Base-by-base conservation (phyloP, 2,329 filamentous ascomycete genomes). In the Eutypa lata region DNA sequence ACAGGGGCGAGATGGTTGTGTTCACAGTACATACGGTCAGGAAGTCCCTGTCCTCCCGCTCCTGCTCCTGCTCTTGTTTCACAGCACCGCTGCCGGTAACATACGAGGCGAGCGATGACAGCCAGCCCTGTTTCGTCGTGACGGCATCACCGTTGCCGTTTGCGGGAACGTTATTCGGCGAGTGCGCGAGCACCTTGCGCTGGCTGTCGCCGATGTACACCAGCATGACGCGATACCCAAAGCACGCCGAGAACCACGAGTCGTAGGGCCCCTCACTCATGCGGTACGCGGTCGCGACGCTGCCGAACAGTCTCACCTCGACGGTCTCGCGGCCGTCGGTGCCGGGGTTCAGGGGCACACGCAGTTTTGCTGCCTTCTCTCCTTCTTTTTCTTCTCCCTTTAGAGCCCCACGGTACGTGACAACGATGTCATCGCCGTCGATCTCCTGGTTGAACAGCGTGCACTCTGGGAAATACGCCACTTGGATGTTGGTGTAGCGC, bases 241-340 rank as follows among this genome's bases (percentile, higher is more conserved):
- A 82, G 56, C 83, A 80, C 19, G 76, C 73, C 16, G 81, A 82
- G 71, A 92, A 90, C 86, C 88, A 91, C 22, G 69, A 68, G 57
- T 86, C 82, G 62, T 81, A 84, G 26, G 68, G 52, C 2, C 71
- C 61, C 2, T 71, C 61, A 3, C 83, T 84, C 84, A 91, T 88
- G 48, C 83, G 76, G 64, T 84, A 88, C 1, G 78, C 86, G 11
- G 68, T 69, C 1, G 82, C 80, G 0, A 76, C 67, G 63, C 84
- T 88, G 49, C 73, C 70, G 59, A 89, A 81, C 62, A 91, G 78
- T 42, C 76, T 72, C 50, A 90, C 70, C 3, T 78, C 69, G 1
- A 86, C 62, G 24, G 68, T 69, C 0, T 75, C 67, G 2, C 88
- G 70, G 0, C 59, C 65, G 1, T 70, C 65, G 0, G 75, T 68